Conservation (phyloP, 2,329 filamentous ascomycete genomes). For the Talaromyces sp. region DNA sequence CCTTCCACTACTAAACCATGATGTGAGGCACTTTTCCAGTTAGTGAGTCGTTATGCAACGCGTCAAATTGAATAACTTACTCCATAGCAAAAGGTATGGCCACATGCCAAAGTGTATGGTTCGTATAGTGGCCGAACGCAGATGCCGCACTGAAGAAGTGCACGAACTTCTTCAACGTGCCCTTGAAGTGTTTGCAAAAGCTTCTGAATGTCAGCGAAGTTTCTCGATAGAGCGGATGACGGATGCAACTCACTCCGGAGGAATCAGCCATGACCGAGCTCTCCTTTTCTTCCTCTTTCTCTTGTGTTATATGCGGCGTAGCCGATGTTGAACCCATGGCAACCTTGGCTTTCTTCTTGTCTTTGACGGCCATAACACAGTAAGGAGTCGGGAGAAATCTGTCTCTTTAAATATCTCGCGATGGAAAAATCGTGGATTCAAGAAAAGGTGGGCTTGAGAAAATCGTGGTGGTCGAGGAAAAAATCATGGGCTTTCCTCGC, state of each 20-base stretch:
- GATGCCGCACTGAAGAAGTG: slow-evolving; percentile 65
- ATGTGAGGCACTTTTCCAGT: slow-evolving; percentile 53
- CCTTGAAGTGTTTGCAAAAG: slow-evolving; percentile 46
- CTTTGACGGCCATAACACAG: slow-evolving; percentile 11
- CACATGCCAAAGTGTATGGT: slow-evolving; percentile 66
- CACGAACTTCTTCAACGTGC: slow-evolving; percentile 62
- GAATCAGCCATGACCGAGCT: slow-evolving; percentile 17
- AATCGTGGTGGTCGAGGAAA: neutral
- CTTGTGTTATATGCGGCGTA: neutral
- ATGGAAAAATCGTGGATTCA: neutral
- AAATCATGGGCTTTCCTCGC: neutral
- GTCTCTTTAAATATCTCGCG: neutral
- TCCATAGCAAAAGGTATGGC: slow-evolving; percentile 71
- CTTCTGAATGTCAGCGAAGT: slow-evolving; percentile 25
- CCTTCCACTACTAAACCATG: slow-evolving; percentile 55
- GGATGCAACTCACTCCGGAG: slow-evolving; percentile 32
- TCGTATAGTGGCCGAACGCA: slow-evolving; percentile 68
- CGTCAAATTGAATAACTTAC: slow-evolving; percentile 40
- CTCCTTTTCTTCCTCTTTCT: neutral
- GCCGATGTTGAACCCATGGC: slow-evolving; percentile 15
- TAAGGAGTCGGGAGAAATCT: neutral
- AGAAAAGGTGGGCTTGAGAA: neutral
- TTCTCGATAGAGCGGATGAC: slow-evolving; percentile 7
- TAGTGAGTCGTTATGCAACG: slow-evolving; percentile 8
- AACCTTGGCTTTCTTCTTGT: slow-evolving; percentile 10